Conservation (phyloP, 2,329 filamentous ascomycete species). For the Aspergillus pseudoterreus region DNA sequence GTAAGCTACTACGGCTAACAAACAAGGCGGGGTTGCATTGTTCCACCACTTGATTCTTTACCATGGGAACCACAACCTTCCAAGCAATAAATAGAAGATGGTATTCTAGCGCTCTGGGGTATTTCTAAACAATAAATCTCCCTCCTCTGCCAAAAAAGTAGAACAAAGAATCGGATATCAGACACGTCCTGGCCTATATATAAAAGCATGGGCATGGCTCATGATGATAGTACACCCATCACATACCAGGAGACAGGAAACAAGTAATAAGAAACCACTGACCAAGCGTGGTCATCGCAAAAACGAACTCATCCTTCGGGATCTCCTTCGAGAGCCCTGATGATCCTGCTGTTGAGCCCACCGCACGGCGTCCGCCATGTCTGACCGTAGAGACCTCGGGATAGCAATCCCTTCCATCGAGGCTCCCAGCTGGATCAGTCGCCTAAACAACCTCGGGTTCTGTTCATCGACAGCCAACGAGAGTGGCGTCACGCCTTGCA, state of each 20-base stretch:
- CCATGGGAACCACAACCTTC: too few relatives aligned
- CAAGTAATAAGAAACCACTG: too few relatives aligned
- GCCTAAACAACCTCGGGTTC: neutral
- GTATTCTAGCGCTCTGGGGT: too few relatives aligned
- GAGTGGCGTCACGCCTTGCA: neutral
- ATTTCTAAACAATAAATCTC: too few relatives aligned
- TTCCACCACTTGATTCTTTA: neutral
- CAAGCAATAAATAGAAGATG: neutral
- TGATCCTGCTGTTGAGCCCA: neutral
- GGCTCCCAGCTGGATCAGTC: neutral
- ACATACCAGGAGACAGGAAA: too few relatives aligned
- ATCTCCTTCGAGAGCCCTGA: neutral
- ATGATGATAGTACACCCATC: too few relatives aligned
- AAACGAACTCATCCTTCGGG: neutral
- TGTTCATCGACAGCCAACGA: neutral
- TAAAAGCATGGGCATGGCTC: too few relatives aligned
- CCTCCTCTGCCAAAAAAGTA: too few relatives aligned
- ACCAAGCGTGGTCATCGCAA: too few relatives aligned
- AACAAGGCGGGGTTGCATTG: neutral
- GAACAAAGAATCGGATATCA: too few relatives aligned
- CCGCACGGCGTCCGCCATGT: neutral
- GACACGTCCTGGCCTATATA: too few relatives aligned
- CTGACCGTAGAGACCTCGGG: neutral
- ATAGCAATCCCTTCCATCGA: neutral
- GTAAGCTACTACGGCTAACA: neutral